Evolutionary conservation across 164 flowering plant species (phyloP).

Genomic region (Stephania japonica): DNA sequence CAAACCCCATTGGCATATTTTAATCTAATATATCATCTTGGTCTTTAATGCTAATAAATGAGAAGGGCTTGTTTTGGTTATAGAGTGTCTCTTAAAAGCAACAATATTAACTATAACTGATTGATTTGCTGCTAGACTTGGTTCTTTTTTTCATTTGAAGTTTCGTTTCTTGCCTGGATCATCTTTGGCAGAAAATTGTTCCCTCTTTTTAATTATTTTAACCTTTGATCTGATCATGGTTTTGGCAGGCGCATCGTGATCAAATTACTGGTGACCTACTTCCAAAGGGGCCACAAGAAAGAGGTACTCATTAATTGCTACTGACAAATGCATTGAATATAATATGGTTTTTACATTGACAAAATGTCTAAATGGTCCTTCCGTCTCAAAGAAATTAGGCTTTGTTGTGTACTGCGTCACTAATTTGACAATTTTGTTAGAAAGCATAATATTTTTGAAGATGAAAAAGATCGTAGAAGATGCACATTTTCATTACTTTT

Average conservation of each 20-base stretch:
- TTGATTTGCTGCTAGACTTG: not conserved
- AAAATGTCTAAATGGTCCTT: no score
- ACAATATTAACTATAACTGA: not conserved
- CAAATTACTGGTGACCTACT: conserved; percentile 89
- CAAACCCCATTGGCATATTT: not conserved
- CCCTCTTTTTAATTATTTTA: not conserved
- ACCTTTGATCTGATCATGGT: not conserved
- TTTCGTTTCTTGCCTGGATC: not conserved
- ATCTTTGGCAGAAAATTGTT: not conserved
- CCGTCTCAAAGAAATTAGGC: no score
- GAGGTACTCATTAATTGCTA: conserved; percentile 47
- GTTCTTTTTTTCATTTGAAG: not conserved
- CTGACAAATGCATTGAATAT: not conserved
- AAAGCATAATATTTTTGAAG: no score
- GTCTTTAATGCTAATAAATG: not conserved
- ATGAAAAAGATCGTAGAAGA: no score
- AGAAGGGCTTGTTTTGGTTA: not conserved
- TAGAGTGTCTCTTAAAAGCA: not conserved
- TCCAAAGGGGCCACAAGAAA: conserved; percentile 95
- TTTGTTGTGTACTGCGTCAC: no score
- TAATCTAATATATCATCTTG: not conserved
- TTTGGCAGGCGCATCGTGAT: conserved; percentile 91
- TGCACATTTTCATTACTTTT: no score
- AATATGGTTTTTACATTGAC: not conserved
- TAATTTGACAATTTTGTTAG: no score